Base-by-base conservation (phyloP, 2,329 filamentous ascomycete genomes). In the Metarhizium brunneum region DNA sequence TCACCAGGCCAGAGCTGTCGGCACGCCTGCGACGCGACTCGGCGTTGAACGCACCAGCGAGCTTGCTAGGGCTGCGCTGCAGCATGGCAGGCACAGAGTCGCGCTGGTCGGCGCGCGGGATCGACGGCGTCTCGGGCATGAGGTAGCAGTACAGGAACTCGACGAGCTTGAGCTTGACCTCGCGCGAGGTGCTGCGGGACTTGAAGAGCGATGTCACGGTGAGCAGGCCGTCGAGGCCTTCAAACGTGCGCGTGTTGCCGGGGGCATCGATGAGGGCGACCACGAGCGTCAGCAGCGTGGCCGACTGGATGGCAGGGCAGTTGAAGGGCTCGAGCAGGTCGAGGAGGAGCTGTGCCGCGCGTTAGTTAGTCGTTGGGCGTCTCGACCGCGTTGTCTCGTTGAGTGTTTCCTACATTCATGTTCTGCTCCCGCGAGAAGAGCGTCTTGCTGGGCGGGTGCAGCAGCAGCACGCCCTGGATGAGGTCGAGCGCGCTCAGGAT, bases 111-210 rank as follows among this genome's bases (percentile, higher is more conserved):
- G 78, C 75, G 59, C 73, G 72, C 5, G 81, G 79, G 59, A 80
- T 79, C 20, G 79, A 75, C 48, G 80, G 85, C 0, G 82, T 83
- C 73, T 99, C 94, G 52, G 92, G 92, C 87, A 97, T 96, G 63
- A 99, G 85, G 71, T 97, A 99, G 72, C 97, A 97, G 77, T 97
- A 97, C 53, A 99, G 76, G 68, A 97, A 97, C 71, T 97, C 94
- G 63, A 96, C 86, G n/a, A 95, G 83, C 71, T 95, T 94, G 67
- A 96, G 82, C 75, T 96, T 96, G 61, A 97, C 92, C 64, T 92
- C 89, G 59, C 90, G 85, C 29, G 85, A 85, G 3, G 92, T 96
- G 61, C 85, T 84, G 58, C 90, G 85, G 60, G 87, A 88, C 71
- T 95, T 95, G 82, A 97, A 96, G 52, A 97, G 81, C 10, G 88